Evolutionary conservation across 768 basidiomycete genomes (phyloP), one percentile per base, ranked within the genome.

Genomic region (Multifurca ochricompacta): DNA sequence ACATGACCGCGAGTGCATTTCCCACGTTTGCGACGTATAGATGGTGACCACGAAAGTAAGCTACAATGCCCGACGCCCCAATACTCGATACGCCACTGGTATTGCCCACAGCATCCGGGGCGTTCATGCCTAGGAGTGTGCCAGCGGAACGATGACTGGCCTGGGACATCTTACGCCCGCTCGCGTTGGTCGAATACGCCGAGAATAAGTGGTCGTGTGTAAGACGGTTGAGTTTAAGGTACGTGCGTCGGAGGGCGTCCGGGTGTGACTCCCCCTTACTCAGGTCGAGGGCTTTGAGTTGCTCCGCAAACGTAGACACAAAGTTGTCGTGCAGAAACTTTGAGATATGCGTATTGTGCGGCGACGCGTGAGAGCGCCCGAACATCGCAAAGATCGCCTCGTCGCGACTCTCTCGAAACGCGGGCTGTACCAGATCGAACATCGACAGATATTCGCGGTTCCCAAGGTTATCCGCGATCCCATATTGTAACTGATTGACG

Each of bases 301-400:
- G 83, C 6, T 66, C 63, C 23, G 70, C 67, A 64, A 98, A 84
- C 27, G 78, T 77, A 4, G 69, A 62, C 7, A 85, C 69, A 65
- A 95, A 95, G 50, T 81, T 76, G 67, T 94, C 91, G 56, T 86
- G 87, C 5, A 97, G 75, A 65, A 78, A 94, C 68, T 89, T 91
- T 34, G 91, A 81, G 19, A 95, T 71, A 35, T 75, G 75, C 50
- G 87, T 89, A 49, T 82, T 81, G 61, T 72, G 79, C 21, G 71
- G 71, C 6, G 73, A 73, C 3, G 80, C 81, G 18, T 81, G 75
- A 6, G 81, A 74, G 2, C 87, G 80, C 13, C 95, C 94, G 68
- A 98, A 98, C 84, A 99, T 91, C 19, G 92, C 96, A 63, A 99
- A 96, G 18, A 99, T 74, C 11, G 91, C 91, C 66, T 94, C 89